Evolutionary conservation across 768 basidiomycete genomes (phyloP), one percentile per base, ranked within the genome.

Genomic region (Kwoniella europaea): DNA sequence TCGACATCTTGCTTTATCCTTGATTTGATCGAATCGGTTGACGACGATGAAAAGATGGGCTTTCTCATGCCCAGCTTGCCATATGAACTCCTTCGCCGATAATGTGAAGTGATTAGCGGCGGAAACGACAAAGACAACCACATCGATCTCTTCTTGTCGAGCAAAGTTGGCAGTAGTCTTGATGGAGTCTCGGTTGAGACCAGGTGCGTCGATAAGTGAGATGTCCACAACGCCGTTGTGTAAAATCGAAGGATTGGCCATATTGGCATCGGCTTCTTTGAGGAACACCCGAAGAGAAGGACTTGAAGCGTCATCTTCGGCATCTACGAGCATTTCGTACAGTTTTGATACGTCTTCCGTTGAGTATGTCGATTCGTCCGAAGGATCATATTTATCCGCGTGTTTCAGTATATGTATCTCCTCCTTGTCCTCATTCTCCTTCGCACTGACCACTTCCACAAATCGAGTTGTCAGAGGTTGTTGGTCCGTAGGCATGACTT

Each of bases 21-120:
- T 89, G 85, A 98, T 96, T 82, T 93, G 91, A 78, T 93, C 94
- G 82, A 90, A 99, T 83, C 95, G 94, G 88, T 99, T 99, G 83
- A 98, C 96, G 65, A 98, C 97, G 81, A 98, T 91, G 86, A 99
- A 99, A 60, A 99, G 86, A 82, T 95, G 96, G 0, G 96, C 94
- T 86, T 98, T 98, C 86, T 99, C 97, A 77, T 93, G 91, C 85
- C 91, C 92, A 2, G 96, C 94, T 76, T 89, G 93, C 86, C 86
- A 88, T 58, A 99, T 87, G 87, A 99, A 98, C 82, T 98, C 94
- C 82, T 91, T 92, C 15, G 94, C 91, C 4, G 94, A 96, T 20
- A 95, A 88, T 0, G 97, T 99, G 83, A 99, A 96, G 86, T 98
- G 96, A 84, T 99, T 98, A 86, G 97, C 95, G 3, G 97, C 94